These are phyloP conservation scores for Earliella scabrosa DNA, from an alignment of 1,284 basidiomycete genomes.

Conservation along the genomic window DNA sequence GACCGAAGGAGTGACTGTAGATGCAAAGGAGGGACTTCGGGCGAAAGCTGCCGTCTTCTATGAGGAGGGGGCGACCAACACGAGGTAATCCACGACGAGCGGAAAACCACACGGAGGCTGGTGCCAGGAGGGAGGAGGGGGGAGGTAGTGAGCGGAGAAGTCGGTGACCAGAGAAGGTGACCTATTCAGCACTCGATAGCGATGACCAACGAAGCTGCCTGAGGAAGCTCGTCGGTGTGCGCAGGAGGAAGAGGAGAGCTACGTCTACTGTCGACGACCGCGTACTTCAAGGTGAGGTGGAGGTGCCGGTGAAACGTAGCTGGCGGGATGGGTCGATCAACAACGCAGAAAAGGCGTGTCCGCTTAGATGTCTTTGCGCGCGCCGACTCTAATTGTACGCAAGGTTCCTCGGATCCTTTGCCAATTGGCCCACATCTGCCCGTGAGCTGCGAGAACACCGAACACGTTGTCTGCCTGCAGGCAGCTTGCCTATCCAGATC, in stretches of 20 bases:
- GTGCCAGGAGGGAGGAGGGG: slow-evolving; percentile 10
- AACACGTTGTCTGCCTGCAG: slow-evolving; percentile 46
- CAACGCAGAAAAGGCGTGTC: slow-evolving; percentile 37
- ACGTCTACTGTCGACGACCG: slow-evolving; percentile 32
- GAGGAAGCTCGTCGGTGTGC: slow-evolving; percentile 20
- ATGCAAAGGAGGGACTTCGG: slow-evolving; percentile 28
- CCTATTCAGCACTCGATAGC: slow-evolving; percentile 24
- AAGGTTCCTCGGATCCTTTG: slow-evolving; percentile 29
- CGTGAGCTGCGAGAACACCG: slow-evolving; percentile 28
- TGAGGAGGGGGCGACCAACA: slow-evolving; percentile 20
- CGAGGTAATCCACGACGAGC: slow-evolving; percentile 18
- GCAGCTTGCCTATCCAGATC: slow-evolving; percentile 33
- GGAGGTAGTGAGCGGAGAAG: slow-evolving; percentile 21
- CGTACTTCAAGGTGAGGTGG: slow-evolving; percentile 32
- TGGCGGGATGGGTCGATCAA: slow-evolving; percentile 30
- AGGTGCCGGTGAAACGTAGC: slow-evolving; percentile 29
- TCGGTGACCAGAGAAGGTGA: slow-evolving; percentile 15
- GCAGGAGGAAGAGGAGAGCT: slow-evolving; percentile 18
- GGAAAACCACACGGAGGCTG: slow-evolving; percentile 11
- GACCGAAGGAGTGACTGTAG: slow-evolving; percentile 29
- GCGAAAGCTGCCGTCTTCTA: slow-evolving; percentile 29
- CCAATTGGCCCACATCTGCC: slow-evolving; percentile 34
- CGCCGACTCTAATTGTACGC: slow-evolving; percentile 31
- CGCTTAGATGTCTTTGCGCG: slow-evolving; percentile 31
- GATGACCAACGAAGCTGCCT: slow-evolving; percentile 22